These are phyloP conservation scores for Fusarium sacchari DNA, from an alignment of 2,329 filamentous ascomycete genomes.

Conservation along the genomic window DNA sequence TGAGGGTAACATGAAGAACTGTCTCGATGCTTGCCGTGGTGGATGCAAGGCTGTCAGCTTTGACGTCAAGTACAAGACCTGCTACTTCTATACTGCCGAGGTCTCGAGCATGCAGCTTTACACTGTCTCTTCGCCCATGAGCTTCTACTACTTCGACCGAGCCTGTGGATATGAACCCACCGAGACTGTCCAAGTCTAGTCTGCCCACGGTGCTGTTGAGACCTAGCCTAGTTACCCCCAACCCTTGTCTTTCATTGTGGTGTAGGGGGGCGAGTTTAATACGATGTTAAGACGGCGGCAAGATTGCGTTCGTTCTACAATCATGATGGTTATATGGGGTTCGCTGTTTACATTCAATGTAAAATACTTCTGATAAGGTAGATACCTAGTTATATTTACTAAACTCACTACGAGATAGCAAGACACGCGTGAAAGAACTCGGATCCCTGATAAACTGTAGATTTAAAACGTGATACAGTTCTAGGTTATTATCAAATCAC, in stretches of 20 bases:
- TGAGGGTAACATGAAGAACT: background rate
- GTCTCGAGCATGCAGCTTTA: background rate
- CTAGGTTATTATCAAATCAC: too few relatives aligned
- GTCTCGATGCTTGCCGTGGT: background rate
- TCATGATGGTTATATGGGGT: accelerated
- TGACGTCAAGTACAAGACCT: background rate
- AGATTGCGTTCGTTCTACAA: accelerated
- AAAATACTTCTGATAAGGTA: background rate
- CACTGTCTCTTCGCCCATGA: background rate
- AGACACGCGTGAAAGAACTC: background rate
- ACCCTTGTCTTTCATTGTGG: too few relatives aligned
- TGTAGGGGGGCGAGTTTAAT: accelerated
- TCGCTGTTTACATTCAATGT: background rate
- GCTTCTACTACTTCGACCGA: background rate
- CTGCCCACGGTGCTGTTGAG: background rate
- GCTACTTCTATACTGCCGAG: background rate
- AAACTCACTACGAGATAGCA: accelerated
- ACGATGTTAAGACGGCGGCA: accelerated
- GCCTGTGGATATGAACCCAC: background rate
- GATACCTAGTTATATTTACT: background rate
- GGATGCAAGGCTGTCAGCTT: background rate
- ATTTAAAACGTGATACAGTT: too few relatives aligned
- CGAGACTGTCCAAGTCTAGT: background rate
- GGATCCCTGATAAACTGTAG: too few relatives aligned
- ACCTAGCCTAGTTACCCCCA: accelerated